Percentiles rank a stretch among this genome's conserved stretches.
phyloP scores from a whole-genome alignment of 805 yeast genomes.

The Wickerhamiella kazuoi region DNA sequence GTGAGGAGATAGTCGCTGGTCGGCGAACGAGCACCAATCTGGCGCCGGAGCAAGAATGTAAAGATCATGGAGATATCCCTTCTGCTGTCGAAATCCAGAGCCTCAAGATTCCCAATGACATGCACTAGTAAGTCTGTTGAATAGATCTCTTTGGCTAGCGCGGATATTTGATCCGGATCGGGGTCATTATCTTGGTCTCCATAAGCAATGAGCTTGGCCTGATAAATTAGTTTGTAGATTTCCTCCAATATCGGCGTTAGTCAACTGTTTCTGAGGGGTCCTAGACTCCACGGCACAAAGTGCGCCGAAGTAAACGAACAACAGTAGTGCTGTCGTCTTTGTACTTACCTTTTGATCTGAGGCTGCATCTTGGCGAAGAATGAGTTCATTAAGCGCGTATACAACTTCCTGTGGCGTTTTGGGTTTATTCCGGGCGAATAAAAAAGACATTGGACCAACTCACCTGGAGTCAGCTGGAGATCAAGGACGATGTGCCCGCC shows the following conservation, averaged over 20 bases:
- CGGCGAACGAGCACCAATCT: conserved; percentile 54
- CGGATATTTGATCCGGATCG: conserved; percentile 57
- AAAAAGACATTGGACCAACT: conserved; percentile 47
- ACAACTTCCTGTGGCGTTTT: conserved; percentile 78
- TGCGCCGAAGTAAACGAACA: conserved; percentile 3
- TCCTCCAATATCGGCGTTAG: conserved; percentile 22
- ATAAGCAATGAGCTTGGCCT: conserved; percentile 6
- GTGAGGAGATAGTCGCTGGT: conserved; percentile 68
- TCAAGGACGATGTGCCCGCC: not conserved
- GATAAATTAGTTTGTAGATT: conserved; percentile 8
- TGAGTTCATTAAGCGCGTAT: conserved; percentile 54
- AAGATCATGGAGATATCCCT: conserved; percentile 65
- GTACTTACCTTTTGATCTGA: conserved; percentile 1
- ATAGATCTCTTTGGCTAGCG: conserved; percentile 64
- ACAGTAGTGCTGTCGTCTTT: not conserved
- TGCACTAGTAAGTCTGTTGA: conserved; percentile 47
- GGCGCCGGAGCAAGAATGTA: conserved; percentile 59
- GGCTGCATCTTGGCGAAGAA: conserved; percentile 36
- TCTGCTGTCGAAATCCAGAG: conserved; percentile 74
- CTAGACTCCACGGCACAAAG: too few relatives aligned
- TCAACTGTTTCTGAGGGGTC: too few relatives aligned
- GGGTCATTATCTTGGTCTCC: conserved; percentile 21
- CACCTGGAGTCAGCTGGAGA: not conserved
- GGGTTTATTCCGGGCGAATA: conserved; percentile 70
- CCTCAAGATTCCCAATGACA: conserved; percentile 40